Evolutionary conservation across 2,329 filamentous ascomycete genomes (phyloP), one percentile per base, ranked within the genome.

Genomic region (Calonectria fujianensis): DNA sequence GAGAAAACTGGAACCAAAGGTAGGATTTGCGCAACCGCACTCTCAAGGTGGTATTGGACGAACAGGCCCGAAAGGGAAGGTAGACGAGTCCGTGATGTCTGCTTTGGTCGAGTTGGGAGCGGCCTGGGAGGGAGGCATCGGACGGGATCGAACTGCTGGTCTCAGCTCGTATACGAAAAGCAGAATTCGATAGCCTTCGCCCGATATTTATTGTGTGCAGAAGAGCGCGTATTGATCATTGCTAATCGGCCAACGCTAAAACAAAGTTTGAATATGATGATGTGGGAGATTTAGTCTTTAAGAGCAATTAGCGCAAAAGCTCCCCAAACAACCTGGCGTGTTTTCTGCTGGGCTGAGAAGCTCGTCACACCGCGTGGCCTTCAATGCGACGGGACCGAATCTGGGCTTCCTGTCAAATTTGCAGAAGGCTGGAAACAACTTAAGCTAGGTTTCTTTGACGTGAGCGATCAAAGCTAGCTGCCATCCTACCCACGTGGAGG

Each of bases 381-480:
- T 35, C 24, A 24, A 61, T 61, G 20, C 9, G 1, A 11, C 8
- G 24, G 13, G n/a, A 24, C 57, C 13, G n/a, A 24, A 61, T 39
- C 32, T 39, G 57, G 35, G 14, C 27, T 61, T 13, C 9, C 57
- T 37, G 35, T 14, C 57, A 32, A 32, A 27, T 61, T 61, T 61
- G 24, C 32, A 61, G n/a, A 61, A 39, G 45, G 41, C 51, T 32
- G 51, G 51, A 59, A 39, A 37, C 32, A 59, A 20, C 41, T 6
- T 9, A 24, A 48, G 20, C 20, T 48, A 48, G 10, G 45, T 48
- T 48, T 48, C 20, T 61, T 61, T 39, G 32, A 61, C 32, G 35
- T n/a, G 32, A 61, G 57, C 57, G 57, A 61, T 61, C 57, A 61
- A 61, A n/a, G 57, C 29, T 39, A 59, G 57, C n/a, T 37, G 57